These are phyloP conservation scores for Ganoderma lingzhi DNA, from an alignment of 1,284 basidiomycete genomes.

Conservation along the genomic window DNA sequence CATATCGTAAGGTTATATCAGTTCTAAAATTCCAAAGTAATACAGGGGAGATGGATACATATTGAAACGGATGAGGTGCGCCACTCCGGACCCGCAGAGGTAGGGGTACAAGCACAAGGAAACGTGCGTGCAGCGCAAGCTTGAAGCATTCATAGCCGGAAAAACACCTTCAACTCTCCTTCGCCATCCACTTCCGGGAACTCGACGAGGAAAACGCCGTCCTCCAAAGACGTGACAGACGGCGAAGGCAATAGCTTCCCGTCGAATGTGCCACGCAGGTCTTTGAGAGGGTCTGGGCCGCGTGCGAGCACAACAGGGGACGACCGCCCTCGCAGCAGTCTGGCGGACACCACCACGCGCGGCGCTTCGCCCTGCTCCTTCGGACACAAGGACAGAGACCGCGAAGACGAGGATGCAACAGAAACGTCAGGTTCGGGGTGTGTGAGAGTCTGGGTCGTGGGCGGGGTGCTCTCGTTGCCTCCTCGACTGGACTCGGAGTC, in stretches of 20 bases:
- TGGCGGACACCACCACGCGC: slow-evolving; percentile 11
- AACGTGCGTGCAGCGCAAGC: no score
- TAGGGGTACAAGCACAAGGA: not conserved
- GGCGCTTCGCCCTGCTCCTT: not conserved
- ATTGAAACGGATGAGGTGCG: not conserved
- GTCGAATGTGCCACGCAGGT: slow-evolving; percentile 12
- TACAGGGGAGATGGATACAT: slow-evolving; percentile 20
- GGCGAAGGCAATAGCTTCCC: slow-evolving; percentile 5
- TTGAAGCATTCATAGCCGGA: slow-evolving; percentile 13
- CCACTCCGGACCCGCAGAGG: slow-evolving; percentile 14
- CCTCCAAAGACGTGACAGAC: not conserved
- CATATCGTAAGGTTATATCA: slow-evolving; percentile 9
- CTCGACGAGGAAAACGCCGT: slow-evolving; percentile 22
- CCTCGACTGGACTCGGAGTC: not conserved
- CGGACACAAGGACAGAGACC: not conserved
- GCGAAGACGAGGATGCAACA: slow-evolving; percentile 3
- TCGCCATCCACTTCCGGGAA: slow-evolving; percentile 17
- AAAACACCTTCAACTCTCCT: slow-evolving; percentile 27
- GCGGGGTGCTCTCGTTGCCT: not conserved
- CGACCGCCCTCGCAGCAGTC: not conserved
- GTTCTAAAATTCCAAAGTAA: slow-evolving; percentile 13
- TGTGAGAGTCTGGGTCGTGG: not conserved
- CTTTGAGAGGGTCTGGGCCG: not conserved
- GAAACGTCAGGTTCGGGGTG: not conserved
- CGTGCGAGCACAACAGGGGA: slow-evolving; percentile 5